phyloP scores from a whole-genome alignment of 495 filamentous ascomycete genomes.

The Choiromyces venosus region DNA sequence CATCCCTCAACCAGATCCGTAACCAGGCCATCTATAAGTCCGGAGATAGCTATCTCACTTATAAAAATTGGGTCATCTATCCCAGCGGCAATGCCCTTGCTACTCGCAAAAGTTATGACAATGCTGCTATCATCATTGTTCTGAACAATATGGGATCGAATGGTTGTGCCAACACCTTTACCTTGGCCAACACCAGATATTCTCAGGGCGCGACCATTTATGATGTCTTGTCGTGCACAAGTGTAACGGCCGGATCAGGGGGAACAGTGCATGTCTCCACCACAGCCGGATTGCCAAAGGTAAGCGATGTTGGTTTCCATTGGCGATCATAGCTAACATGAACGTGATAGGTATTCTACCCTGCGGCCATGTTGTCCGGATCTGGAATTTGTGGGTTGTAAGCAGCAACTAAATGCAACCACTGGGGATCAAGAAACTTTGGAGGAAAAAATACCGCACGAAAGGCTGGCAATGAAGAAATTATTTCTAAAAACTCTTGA shows the following conservation, averaged over 20 bases:
- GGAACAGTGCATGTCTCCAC: slow-evolving; percentile 50
- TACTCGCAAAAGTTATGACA: slow-evolving; percentile 58
- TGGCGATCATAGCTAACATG: slow-evolving; percentile 7
- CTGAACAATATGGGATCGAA: slow-evolving; percentile 55
- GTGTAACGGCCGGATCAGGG: slow-evolving; percentile 45
- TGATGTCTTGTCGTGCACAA: slow-evolving; percentile 52
- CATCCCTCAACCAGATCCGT: slow-evolving; percentile 56
- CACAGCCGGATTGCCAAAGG: slow-evolving; percentile 50
- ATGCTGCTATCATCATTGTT: slow-evolving; percentile 55
- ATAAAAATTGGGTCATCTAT: slow-evolving; percentile 54
- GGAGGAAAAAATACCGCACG: no score
- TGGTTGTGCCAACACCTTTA: slow-evolving; percentile 48
- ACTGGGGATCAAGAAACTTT: no score
- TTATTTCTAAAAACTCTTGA: no score
- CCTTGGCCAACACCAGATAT: slow-evolving; percentile 44
- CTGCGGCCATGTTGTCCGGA: slow-evolving; percentile 41
- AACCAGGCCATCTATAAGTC: slow-evolving; percentile 52
- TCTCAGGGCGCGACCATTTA: slow-evolving; percentile 47
- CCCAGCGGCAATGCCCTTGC: slow-evolving; percentile 55
- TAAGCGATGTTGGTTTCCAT: slow-evolving; percentile 46
- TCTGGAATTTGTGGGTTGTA: slow-evolving; percentile 45
- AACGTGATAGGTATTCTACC: slow-evolving; percentile 39
- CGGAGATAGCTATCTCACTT: slow-evolving; percentile 48
- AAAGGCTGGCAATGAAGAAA: no score
- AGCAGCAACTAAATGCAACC: no score